A percentile compares a stretch with the other conserved stretches of the same genome.
These are phyloP conservation scores for Smallanthus sonchifolius DNA, from an alignment of 129 eudicot genomes.

Conservation along the genomic window DNA sequence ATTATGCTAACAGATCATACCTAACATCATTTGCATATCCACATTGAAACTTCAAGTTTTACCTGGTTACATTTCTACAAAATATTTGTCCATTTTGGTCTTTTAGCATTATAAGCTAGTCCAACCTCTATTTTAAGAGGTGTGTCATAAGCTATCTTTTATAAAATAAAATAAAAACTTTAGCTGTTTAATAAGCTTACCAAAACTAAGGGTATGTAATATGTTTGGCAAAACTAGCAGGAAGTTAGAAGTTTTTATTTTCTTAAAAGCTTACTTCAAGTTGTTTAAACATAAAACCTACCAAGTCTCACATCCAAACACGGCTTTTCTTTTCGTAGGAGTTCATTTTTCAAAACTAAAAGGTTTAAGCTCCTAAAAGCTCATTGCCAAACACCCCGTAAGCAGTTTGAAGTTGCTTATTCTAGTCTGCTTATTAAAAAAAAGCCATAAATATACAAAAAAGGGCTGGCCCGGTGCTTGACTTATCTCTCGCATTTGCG, in stretches of 20 bases:
- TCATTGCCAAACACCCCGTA: background rate
- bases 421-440: background rate
- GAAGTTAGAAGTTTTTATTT: background rate
- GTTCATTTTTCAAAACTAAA: background rate
- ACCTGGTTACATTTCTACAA: background rate
- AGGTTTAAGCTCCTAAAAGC: background rate
- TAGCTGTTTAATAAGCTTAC: background rate
- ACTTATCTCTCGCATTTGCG: too few species aligned
- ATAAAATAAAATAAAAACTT: background rate
- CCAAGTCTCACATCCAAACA: background rate
- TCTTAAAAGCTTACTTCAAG: background rate
- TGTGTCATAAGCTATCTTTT: background rate
- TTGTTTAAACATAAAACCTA: background rate
- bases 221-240: background rate
- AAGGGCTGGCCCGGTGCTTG: too few species aligned
- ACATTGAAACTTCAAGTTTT: background rate
- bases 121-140: background rate
- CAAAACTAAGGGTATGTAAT: background rate
- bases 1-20: slow-evolving; percentile 13
- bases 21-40: slow-evolving; percentile 17
- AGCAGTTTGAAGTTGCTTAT: background rate
- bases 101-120: background rate
- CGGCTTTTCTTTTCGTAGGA: background rate
- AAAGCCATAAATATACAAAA: background rate
- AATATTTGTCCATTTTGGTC: background rate